Conservation (phyloP, 75 land plant species). For the Cryptomeria japonica region DNA sequence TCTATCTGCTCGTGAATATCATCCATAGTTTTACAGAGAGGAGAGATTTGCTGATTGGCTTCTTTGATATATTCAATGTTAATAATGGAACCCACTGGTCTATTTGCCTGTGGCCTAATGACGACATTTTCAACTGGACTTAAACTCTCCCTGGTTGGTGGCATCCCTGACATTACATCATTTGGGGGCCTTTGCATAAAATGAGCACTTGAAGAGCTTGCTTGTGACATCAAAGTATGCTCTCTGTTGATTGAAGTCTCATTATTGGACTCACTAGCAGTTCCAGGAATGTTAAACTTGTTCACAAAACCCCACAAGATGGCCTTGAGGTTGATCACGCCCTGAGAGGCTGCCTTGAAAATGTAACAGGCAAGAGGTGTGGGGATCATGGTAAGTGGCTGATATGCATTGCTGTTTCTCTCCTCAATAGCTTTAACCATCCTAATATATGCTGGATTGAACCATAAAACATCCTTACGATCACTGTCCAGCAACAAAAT, state of each 20-base stretch:
- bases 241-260: not conserved
- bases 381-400: not conserved
- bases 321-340: slow-evolving; percentile 9
- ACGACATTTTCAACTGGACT: slow-evolving; percentile 14
- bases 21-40: slow-evolving; percentile 44
- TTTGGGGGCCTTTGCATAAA: not conserved
- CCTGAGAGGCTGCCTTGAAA: not conserved
- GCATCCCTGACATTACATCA: not conserved
- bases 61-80: slow-evolving; percentile 38
- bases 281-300: slow-evolving; percentile 16
- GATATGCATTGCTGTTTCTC: not conserved
- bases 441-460: slow-evolving; percentile 7
- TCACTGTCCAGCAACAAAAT: not conserved
- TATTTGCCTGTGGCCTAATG: slow-evolving; percentile 64
- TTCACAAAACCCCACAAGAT: slow-evolving; percentile 41
- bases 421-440: not conserved
- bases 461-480: slow-evolving; percentile 9
- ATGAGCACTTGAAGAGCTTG: not conserved
- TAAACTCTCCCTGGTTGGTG: not conserved
- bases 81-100: slow-evolving; percentile 78
- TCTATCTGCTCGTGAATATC: slow-evolving; percentile 72
- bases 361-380: not conserved
- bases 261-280: not conserved
- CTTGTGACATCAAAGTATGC: not conserved
- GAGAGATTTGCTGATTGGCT: not conserved